phyloP scores from a whole-genome alignment of 345 rosid species.

The Eucalyptus marginata region DNA sequence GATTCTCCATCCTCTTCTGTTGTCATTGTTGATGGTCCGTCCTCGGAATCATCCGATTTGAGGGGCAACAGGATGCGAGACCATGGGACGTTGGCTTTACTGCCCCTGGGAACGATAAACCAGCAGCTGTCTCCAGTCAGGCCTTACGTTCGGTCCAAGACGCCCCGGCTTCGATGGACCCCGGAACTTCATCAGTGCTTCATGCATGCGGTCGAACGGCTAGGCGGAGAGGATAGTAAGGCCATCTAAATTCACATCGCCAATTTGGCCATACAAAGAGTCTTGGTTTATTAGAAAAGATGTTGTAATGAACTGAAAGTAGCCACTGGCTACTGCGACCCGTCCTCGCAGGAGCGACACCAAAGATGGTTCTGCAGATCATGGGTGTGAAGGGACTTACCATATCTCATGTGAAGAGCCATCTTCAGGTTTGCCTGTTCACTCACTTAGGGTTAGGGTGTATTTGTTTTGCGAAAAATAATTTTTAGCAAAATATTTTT shows the following conservation, averaged over 20 bases:
- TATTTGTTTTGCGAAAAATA: no score
- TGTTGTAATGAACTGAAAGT: not conserved
- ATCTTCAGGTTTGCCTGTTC: constrained; percentile 46
- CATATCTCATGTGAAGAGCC: constrained; percentile 71
- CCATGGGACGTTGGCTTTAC: not conserved
- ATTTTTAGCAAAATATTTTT: no score
- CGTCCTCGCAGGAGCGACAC: constrained; percentile 42
- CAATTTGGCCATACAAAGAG: not conserved
- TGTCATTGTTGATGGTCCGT: not conserved
- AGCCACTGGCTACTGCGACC: not conserved
- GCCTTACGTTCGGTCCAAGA: constrained; percentile 39
- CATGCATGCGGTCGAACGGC: constrained; percentile 50
- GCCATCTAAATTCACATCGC: not conserved
- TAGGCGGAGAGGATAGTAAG: constrained; percentile 70
- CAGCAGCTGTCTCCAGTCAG: constrained; percentile 1
- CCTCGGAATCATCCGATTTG: not conserved
- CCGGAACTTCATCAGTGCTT: constrained; percentile 46
- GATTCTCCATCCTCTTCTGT: not conserved
- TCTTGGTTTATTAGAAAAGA: not conserved
- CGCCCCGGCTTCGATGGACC: constrained; percentile 61
- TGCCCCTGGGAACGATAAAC: not conserved
- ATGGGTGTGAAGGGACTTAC: constrained; percentile 61
- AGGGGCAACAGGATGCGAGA: not conserved
- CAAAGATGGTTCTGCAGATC: constrained; percentile 53
- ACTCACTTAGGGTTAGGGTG: not conserved